Base-by-base conservation (phyloP, 2,329 filamentous ascomycete genomes). In the Paraphaeosphaeria minitans region DNA sequence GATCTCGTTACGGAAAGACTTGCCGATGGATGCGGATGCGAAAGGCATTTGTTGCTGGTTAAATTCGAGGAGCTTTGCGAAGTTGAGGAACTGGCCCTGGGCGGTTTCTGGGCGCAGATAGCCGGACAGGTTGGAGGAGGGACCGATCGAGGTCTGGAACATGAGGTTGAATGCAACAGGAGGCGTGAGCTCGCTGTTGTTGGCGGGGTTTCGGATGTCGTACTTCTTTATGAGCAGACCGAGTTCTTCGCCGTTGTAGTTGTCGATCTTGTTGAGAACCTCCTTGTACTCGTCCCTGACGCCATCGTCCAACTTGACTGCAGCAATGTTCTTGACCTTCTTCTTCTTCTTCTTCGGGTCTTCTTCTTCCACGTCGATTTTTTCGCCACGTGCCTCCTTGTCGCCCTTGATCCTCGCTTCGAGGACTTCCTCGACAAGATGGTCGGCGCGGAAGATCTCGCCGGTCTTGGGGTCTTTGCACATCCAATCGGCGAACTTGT, bases 401-500 rank as follows among this genome's bases (percentile, higher is more conserved):
- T 98, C 88, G 54, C 92, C 93, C 79, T 93, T 94, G 61, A 99
- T 80, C 41, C 95, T 86, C 49, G 87, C 83, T 82, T 97, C 93
- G 53, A 99, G 86, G 39, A 97, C 88, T 70, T 96, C 92, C 83
- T 98, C 93, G 66, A 99, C 93, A 71, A 98, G 87, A 82, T 99
- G 95, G 75, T 99, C 95, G 58, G 95, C 93, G 68, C 95, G 88
- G 76, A 99, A 88, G 74, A 97, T 97, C 78, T 99, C 95, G 75
- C 95, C 95, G 71, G 90, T 97, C 85, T 96, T 96, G 63, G 94
- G 92, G 78, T 99, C 95, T 80, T 96, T 97, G 88, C 92, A 97
- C 93, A 98, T 97, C 92, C 91, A 98, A 78, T 98, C 94, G 79
- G 92, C 91, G 74, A 98, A 98, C 80, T 96, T 96, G 79, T 97